These are phyloP conservation scores for Penstemon davidsonii DNA, from an alignment of 257 asterid genomes.

Conservation along the genomic window DNA sequence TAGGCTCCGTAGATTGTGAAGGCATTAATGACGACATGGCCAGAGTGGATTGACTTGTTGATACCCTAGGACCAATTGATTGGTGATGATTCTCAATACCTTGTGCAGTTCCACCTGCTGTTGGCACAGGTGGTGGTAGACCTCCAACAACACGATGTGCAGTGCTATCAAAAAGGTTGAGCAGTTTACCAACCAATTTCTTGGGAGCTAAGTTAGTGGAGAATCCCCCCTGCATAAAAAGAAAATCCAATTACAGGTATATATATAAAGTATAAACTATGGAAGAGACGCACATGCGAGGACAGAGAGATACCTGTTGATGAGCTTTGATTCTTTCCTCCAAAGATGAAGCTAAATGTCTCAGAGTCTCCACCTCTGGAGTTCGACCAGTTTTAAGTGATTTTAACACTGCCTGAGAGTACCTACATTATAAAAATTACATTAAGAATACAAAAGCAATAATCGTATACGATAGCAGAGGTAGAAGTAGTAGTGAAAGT, in stretches of 20 bases:
- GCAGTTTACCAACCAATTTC: slow-evolving; percentile 74
- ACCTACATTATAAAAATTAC: slow-evolving; percentile 49
- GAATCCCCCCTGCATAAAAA: slow-evolving; percentile 81
- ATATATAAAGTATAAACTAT: slow-evolving; percentile 4
- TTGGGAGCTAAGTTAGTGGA: slow-evolving; percentile 83
- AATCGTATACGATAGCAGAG: slow-evolving; percentile 18
- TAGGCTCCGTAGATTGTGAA: slow-evolving; percentile 72
- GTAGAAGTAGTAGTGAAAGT: slow-evolving; percentile 32
- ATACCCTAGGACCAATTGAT: slow-evolving; percentile 59
- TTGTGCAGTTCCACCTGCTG: slow-evolving; percentile 43
- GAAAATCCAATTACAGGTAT: slow-evolving; percentile 27
- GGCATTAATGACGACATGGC: slow-evolving; percentile 91
- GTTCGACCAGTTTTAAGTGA: slow-evolving; percentile 83
- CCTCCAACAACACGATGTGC: slow-evolving; percentile 88
- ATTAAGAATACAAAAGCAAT: slow-evolving; percentile 20
- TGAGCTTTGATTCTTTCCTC: slow-evolving; percentile 92
- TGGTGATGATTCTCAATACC: slow-evolving; percentile 54
- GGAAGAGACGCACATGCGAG: slow-evolving; percentile 3
- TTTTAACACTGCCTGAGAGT: slow-evolving; percentile 83
- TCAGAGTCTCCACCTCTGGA: slow-evolving; percentile 74
- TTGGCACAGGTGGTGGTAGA: slow-evolving; percentile 63
- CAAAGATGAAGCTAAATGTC: slow-evolving; percentile 65
- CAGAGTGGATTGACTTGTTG: slow-evolving; percentile 88
- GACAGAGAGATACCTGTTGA: slow-evolving; percentile 62
- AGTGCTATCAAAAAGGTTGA: slow-evolving; percentile 75